Evolutionary conservation across 345 rosid species (phyloP), one percentile per base, ranked within the genome.

Genomic region (Lepidium didymum): DNA sequence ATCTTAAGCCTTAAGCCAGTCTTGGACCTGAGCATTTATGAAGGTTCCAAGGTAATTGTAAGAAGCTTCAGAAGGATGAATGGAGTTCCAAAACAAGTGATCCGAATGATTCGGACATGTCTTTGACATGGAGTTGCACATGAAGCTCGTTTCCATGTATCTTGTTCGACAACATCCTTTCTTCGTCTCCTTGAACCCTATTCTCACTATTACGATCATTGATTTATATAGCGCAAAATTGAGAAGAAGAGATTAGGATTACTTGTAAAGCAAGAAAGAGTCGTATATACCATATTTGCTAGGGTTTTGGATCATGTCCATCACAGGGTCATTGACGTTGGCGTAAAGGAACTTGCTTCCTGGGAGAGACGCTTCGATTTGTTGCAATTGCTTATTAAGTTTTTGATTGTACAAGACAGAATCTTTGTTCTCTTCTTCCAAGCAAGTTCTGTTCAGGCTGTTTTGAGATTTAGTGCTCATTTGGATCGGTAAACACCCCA

Each of bases 401-500:
- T 81, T 82, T 8, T 54, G 37, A 65, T 89, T 84, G 66, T 80
- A 85, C 31, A 66, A 10, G 34, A 38, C 71, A 0, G 88, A 69
- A 31, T 84, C 87, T 9, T 18, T 34, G 33, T 87, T 89, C 64
- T 81, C 73, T 15, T 81, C 67, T 41, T 78, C 83, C 63, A 80
- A 36, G 27, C 96, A 85, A 15, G 33, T 60, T 18, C 59, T 59
- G 46, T 5, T 75, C 19, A 37, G 11, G 66, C 15, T 34, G 7
- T 1, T 42, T 41, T 7, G 14, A 18, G 37, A 12, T 55, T 53
- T 42, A 3, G 25, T 9, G 7, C 80, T 78, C 67, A 75, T 69
- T 61, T 85, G 90, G 41, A 83, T 14, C 2, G 91, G 90, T 6
- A 87, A 49, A 62, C 94, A 87, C 1, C 94, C 90, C 4, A 83